These are phyloP conservation scores for Rhodotorula sp. DNA, from an alignment of 1,284 basidiomycete species.

Conservation along the genomic window DNA sequence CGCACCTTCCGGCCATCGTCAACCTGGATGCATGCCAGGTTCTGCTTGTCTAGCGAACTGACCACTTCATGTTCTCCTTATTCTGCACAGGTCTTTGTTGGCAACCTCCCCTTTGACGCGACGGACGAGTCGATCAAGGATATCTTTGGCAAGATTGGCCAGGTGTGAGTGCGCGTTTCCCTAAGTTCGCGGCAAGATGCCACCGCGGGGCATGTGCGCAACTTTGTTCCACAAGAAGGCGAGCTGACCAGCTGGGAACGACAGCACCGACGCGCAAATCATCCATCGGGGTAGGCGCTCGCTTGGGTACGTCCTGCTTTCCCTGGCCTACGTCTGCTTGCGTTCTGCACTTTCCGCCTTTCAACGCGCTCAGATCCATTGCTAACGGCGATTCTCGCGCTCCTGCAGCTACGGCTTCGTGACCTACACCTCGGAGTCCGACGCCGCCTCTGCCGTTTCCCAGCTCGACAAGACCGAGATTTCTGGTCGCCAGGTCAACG, in stretches of 20 bases:
- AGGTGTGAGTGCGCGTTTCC: conserved; percentile 19
- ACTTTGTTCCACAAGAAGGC: not conserved
- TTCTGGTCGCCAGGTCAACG: conserved; percentile 77
- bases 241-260: conserved; percentile 16
- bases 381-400: not conserved
- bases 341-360: not conserved
- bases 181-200: not conserved
- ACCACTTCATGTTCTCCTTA: not conserved
- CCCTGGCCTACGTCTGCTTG: not conserved
- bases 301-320: conserved; percentile 59
- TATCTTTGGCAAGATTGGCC: conserved; percentile 28
- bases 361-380: too few relatives aligned
- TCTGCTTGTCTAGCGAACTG: not conserved
- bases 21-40: too few relatives aligned
- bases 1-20: not conserved
- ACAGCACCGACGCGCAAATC: conserved; percentile 70
- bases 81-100: conserved; percentile 34
- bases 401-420: conserved; percentile 70
- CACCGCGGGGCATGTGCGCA: too few relatives aligned
- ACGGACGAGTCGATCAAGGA: conserved; percentile 32
- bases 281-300: conserved; percentile 75
- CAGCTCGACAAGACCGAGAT: conserved; percentile 81
- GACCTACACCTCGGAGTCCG: conserved; percentile 71
- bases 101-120: conserved; percentile 39
- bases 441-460: conserved; percentile 81